Conservation (phyloP, 495 filamentous ascomycete genomes). For the Daldinia childiae region DNA sequence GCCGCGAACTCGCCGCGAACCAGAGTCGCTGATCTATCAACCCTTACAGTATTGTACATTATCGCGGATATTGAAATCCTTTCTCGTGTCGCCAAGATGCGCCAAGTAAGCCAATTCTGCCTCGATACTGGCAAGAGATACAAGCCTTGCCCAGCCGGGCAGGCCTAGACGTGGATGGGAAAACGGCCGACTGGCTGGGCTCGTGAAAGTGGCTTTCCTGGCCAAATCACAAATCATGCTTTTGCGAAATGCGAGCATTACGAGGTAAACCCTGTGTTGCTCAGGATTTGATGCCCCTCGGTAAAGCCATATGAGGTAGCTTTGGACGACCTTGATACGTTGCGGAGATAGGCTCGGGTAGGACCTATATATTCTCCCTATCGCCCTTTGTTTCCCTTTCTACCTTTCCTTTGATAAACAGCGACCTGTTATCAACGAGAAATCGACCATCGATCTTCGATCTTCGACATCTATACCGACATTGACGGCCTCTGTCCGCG, state of each 20-base stretch:
- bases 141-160: conserved; percentile 26
- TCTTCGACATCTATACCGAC: conserved; percentile 15
- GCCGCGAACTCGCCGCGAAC: conserved; percentile 35
- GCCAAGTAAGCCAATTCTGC: conserved; percentile 37
- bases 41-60: conserved; percentile 14
- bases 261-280: conserved; percentile 6
- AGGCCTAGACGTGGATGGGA: conserved; percentile 19
- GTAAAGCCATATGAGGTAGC: conserved; percentile 29
- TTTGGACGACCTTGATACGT: neutral
- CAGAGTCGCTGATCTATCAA: conserved; percentile 9
- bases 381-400: conserved; percentile 7
- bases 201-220: conserved; percentile 25
- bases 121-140: conserved; percentile 14
- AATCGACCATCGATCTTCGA: conserved; percentile 7
- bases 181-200: conserved; percentile 15
- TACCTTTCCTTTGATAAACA: conserved; percentile 19
- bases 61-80: conserved; percentile 38
- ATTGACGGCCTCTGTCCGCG: conserved; percentile 4
- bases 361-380: conserved; percentile 35
- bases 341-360: conserved; percentile 14
- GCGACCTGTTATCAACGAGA: conserved; percentile 3
- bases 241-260: conserved; percentile 19
- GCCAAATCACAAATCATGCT: conserved; percentile 18
- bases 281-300: conserved; percentile 17
- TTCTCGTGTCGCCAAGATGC: conserved; percentile 29